phyloP scores from a whole-genome alignment of 352 stramenopile genomes.

The Phytopythium cucurbitacearum region DNA sequence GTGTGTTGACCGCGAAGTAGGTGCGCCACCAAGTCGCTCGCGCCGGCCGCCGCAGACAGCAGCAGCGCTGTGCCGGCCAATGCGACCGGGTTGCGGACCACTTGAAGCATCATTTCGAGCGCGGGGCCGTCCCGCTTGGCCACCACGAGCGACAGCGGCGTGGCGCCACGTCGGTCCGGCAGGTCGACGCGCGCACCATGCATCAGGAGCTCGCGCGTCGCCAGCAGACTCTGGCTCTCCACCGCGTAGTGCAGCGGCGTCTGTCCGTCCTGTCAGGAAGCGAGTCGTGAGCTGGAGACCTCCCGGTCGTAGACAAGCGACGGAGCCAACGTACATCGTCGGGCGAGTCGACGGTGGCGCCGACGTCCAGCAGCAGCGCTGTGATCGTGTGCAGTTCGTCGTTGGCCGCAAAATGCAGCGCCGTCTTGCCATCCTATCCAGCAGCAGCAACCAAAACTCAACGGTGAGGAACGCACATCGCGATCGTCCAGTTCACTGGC shows the following conservation, averaged over 20 bases:
- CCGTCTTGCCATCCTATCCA: conserved; percentile 21
- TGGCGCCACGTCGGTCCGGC: conserved; percentile 1
- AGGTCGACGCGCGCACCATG: conserved; percentile 13
- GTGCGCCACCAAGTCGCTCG: conserved; percentile 19
- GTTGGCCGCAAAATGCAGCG: conserved; percentile 26
- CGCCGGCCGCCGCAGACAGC: conserved; percentile 19
- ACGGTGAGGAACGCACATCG: not conserved
- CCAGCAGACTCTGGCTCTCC: conserved; percentile 9
- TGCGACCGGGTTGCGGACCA: not conserved
- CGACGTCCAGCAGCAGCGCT: conserved; percentile 20
- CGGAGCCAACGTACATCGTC: conserved; percentile 7
- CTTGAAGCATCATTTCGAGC: conserved; percentile 1
- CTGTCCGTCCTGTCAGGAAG: conserved; percentile 6
- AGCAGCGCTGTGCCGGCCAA: conserved; percentile 22
- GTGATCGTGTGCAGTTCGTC: conserved; percentile 25
- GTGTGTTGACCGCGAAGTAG: conserved; percentile 19
- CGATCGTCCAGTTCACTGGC: not conserved
- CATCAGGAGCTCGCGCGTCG: conserved; percentile 13
- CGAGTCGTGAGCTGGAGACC: conserved; percentile 3
- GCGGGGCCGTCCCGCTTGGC: not conserved
- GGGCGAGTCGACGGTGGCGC: conserved; percentile 20
- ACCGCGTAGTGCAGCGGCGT: conserved; percentile 5
- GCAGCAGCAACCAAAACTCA: not conserved
- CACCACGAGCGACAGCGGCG: conserved; percentile 9
- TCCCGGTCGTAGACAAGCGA: not conserved